Base-by-base conservation (phyloP, 164 flowering plant genomes). In the Malania oleifera region DNA sequence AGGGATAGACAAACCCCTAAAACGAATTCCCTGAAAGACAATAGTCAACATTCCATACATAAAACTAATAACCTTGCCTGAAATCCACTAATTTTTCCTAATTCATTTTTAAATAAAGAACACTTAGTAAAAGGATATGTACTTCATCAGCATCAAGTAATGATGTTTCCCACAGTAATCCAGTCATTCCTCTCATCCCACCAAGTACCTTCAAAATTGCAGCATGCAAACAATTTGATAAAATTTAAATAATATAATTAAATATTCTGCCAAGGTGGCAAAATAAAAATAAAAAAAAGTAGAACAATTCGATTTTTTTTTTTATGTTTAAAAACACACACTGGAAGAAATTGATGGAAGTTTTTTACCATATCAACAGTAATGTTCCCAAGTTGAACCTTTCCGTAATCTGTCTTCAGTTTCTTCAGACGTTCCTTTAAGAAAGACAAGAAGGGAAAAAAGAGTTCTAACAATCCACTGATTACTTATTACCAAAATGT, bases 121-220 rank as follows among this genome's bases (percentile, higher is more conserved):
- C 27, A 26, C 27, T 20, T 49, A 3, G 34, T 9, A 59, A 48
- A 38, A 41, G 27, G 17, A 13, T 39, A 15, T 18, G 31, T 70
- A 83, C 92, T 84, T 86, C 92, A 41, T 93, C 95, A 22, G 97
- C 86, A 67, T 93, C 97, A 73, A 93, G 97, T 52, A 87, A 76
- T 35, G 99, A 93, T 43, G 96, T 83, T 70, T 90, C 96, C 97
- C 97, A 93, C 13, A 93, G 76, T 56, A 93, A 60, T 35, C 96
- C 96, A 39, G 86, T 84, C 96, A 93, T 90, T 76, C 99, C 99
- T 70, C 99, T 85, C 99, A 93, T 93, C 27, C 99, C 97, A 63
- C 99, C 97, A 67, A 93, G 71, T 35, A 83, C 86, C 89, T 83
- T 64, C n/a, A 13, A 35, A 62, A 41, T 57, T 20, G 15, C 23